These are phyloP conservation scores for Bipolaris bicolor DNA, from an alignment of 2,329 filamentous ascomycete species.

Conservation along the genomic window DNA sequence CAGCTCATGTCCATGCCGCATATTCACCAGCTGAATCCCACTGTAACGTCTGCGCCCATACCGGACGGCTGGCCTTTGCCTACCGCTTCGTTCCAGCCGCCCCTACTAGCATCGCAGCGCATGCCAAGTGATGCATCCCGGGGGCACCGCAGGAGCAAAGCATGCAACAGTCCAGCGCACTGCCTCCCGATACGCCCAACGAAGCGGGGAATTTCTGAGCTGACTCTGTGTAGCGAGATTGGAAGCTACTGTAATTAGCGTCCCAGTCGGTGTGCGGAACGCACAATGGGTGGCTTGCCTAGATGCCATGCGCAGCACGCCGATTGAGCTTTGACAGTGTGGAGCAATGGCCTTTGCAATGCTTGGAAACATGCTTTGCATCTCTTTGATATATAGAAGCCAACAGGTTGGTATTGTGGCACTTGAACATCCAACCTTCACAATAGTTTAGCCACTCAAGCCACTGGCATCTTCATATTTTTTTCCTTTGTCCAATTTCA, in stretches of 20 bases:
- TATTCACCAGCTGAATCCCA: slow-evolving; percentile 23
- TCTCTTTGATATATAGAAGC: slow-evolving; percentile 29
- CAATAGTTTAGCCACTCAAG: slow-evolving; percentile 12
- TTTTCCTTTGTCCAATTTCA: slow-evolving; percentile 18
- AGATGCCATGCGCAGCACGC: slow-evolving; percentile 26
- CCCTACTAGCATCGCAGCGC: slow-evolving; percentile 10
- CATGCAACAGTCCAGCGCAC: slow-evolving; percentile 18
- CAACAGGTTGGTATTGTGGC: slow-evolving; percentile 4
- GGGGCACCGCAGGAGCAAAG: slow-evolving; percentile 14
- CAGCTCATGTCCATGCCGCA: slow-evolving; percentile 14
- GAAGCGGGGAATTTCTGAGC: slow-evolving; percentile 8
- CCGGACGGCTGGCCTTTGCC: slow-evolving; percentile 13
- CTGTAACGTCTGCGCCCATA: slow-evolving; percentile 1
- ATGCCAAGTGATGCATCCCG: slow-evolving; percentile 12
- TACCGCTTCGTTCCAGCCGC: neutral
- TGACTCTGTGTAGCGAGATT: slow-evolving; percentile 25
- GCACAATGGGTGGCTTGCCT: slow-evolving; percentile 23
- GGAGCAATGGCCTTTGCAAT: slow-evolving; percentile 15
- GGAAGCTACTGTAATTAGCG: slow-evolving; percentile 23
- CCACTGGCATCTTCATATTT: slow-evolving; percentile 11
- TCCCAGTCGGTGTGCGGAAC: slow-evolving; percentile 23
- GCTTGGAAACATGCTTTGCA: slow-evolving; percentile 18
- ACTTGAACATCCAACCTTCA: slow-evolving; percentile 14
- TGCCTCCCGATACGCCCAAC: slow-evolving; percentile 14
- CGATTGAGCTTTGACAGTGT: slow-evolving; percentile 18